phyloP scores from a whole-genome alignment of 495 filamentous ascomycete genomes.

The Penicillium robsamsonii region DNA sequence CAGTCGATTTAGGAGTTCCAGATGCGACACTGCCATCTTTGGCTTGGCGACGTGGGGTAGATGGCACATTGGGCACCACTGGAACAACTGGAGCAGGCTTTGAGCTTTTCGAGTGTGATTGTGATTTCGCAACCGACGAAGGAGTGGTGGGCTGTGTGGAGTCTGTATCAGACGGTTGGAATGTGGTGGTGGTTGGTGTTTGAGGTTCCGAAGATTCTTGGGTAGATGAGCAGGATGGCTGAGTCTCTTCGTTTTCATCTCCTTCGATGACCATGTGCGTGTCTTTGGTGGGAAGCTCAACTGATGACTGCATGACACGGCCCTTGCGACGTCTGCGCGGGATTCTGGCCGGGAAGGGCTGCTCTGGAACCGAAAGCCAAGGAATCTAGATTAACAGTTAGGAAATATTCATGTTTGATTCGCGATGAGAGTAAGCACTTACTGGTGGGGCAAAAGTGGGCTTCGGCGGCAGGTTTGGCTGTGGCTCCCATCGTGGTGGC shows the following conservation, averaged over 20 bases:
- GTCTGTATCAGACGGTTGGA: constrained; percentile 62
- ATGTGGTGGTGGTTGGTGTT: constrained; percentile 65
- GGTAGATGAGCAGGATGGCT: constrained; percentile 24
- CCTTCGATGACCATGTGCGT: constrained; percentile 21
- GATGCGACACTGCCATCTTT: constrained; percentile 42
- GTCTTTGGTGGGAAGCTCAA: constrained; percentile 53
- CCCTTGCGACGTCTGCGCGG: constrained; percentile 41
- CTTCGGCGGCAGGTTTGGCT: constrained; percentile 20
- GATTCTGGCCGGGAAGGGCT: constrained; percentile 59
- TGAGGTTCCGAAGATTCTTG: constrained; percentile 55
- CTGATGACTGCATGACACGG: constrained; percentile 36
- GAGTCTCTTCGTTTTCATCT: constrained; percentile 22
- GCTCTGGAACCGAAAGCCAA: constrained; percentile 73
- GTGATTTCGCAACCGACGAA: constrained; percentile 50
- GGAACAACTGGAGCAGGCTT: constrained; percentile 66
- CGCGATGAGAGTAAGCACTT: constrained; percentile 33
- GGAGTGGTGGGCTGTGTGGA: constrained; percentile 72
- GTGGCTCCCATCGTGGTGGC: constrained; percentile 30
- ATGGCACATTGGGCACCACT: constrained; percentile 56
- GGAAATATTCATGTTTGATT: background rate
- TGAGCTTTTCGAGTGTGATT: constrained; percentile 40
- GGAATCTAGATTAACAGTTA: constrained; percentile 56
- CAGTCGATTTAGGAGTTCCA: constrained; percentile 35
- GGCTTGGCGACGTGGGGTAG: constrained; percentile 42
- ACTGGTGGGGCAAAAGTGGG: constrained; percentile 63